Evolutionary conservation across 2,329 filamentous ascomycete species (phyloP).

Genomic region (Teratosphaeriaceae sp.): DNA sequence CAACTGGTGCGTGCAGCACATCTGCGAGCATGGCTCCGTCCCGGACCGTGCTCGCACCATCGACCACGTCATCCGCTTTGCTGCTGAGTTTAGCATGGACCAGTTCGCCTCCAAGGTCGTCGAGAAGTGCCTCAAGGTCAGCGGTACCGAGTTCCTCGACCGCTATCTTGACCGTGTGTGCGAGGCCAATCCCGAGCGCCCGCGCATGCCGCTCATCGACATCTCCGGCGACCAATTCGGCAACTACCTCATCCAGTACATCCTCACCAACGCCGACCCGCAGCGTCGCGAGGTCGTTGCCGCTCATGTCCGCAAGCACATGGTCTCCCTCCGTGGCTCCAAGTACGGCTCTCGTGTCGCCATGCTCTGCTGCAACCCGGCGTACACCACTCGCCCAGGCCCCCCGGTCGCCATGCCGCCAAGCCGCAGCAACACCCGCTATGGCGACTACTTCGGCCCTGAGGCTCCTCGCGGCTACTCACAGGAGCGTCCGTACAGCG

Average conservation of each 20-base stretch:
- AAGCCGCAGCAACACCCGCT: slow-evolving; percentile 15
- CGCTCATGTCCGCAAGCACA: slow-evolving; percentile 92
- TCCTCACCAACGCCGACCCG: slow-evolving; percentile 77
- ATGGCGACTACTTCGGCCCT: slow-evolving; percentile 16
- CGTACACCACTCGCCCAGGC: slow-evolving; percentile 79
- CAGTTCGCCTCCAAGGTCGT: slow-evolving; percentile 99
- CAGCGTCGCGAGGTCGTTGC: slow-evolving; percentile 93
- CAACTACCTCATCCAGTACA: slow-evolving; percentile 97
- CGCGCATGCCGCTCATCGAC: slow-evolving; percentile 93
- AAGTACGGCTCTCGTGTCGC: slow-evolving; percentile 98
- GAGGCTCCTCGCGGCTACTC: slow-evolving; percentile 13
- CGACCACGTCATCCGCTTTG: slow-evolving; percentile 89
- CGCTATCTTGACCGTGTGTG: slow-evolving; percentile 92
- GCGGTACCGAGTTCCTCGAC: slow-evolving; percentile 79
- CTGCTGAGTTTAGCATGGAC: slow-evolving; percentile 96
- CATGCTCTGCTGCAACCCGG: slow-evolving; percentile 97
- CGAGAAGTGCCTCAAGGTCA: slow-evolving; percentile 98
- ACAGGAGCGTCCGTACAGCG: background rate
- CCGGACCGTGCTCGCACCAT: slow-evolving; percentile 88
- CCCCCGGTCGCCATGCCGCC: slow-evolving; percentile 59
- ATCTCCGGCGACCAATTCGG: slow-evolving; percentile 98
- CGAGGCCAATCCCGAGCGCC: slow-evolving; percentile 81
- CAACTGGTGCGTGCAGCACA: slow-evolving; percentile 99
- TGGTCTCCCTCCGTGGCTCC: slow-evolving; percentile 96
- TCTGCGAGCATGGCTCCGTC: slow-evolving; percentile 91